Evolutionary conservation across 257 asterid species (phyloP).

Genomic region (Scutellaria minor): DNA sequence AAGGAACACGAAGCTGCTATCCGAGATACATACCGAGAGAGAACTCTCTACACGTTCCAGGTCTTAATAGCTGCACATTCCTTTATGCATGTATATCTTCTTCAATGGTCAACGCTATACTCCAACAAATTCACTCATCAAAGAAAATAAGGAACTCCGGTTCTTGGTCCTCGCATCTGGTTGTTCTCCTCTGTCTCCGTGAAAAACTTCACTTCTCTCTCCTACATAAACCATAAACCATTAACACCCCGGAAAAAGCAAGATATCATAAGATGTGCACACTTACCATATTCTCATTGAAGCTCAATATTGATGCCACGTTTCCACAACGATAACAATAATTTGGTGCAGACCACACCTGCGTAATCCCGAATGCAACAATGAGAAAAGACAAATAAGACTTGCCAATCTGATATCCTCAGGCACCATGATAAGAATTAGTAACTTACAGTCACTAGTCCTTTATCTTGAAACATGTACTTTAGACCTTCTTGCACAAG

Average conservation of each 20-base stretch:
- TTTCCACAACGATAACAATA: slow-evolving; percentile 98
- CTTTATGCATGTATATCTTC: slow-evolving; percentile 27
- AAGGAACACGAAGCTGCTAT: slow-evolving; percentile 37
- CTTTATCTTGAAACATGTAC: slow-evolving; percentile 99
- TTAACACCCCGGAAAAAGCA: background rate
- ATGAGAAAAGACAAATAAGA: slow-evolving; percentile 23
- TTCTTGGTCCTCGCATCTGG: slow-evolving; percentile 99
- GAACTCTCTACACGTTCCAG: too few species aligned
- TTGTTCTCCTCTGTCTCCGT: slow-evolving; percentile 98
- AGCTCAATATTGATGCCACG: slow-evolving; percentile 96
- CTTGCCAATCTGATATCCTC: background rate
- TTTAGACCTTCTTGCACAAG: slow-evolving; percentile 99
- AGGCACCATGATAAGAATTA: slow-evolving; percentile 25
- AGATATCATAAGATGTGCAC: slow-evolving; percentile 3
- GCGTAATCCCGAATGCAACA: slow-evolving; percentile 37
- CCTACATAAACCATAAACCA: slow-evolving; percentile 45
- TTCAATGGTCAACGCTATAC: background rate
- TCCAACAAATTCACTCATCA: slow-evolving; percentile 36
- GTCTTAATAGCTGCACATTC: too few species aligned
- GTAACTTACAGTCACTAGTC: slow-evolving; percentile 93
- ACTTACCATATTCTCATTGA: slow-evolving; percentile 93
- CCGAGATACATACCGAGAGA: slow-evolving; percentile 41
- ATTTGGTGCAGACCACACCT: slow-evolving; percentile 99
- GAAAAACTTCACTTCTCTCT: slow-evolving; percentile 96
- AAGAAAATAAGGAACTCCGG: slow-evolving; percentile 95